Conservation (phyloP, 345 rosid genomes). For the Arabis hirsuta region DNA sequence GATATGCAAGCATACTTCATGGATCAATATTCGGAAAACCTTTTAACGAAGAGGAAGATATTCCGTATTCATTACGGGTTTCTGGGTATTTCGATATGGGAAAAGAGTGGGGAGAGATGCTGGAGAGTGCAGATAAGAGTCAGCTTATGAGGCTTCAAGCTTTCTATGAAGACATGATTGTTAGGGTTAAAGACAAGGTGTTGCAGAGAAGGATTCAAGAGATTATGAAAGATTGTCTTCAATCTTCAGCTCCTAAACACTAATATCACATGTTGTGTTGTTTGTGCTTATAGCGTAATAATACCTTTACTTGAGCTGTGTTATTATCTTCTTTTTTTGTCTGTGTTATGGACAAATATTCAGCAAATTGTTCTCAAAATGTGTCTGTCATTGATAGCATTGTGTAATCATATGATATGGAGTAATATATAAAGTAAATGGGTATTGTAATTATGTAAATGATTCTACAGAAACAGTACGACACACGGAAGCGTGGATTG, state of each 20-base stretch:
- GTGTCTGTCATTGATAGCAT: no score
- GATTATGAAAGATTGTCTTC: conserved; percentile 68
- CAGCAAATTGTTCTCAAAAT: no score
- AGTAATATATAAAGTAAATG: no score
- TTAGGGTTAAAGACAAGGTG: conserved; percentile 80
- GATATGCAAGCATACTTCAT: conserved; percentile 79
- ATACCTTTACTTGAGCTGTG: no score
- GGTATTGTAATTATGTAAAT: no score
- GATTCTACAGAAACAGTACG: no score
- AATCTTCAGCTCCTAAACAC: conserved; percentile 45
- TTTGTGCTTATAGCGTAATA: background rate
- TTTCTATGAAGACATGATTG: conserved; percentile 75
- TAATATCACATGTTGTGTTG: background rate
- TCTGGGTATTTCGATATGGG: conserved; percentile 64
- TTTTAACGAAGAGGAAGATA: conserved; percentile 66
- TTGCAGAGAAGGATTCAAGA: conserved; percentile 85
- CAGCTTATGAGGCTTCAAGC: conserved; percentile 74
- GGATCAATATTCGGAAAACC: conserved; percentile 82
- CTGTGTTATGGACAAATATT: background rate
- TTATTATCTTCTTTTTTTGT: no score
- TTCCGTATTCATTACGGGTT: conserved; percentile 58
- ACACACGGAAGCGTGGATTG: no score
- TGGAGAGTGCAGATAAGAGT: conserved; percentile 69
- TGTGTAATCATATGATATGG: no score
- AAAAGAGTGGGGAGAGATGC: conserved; percentile 78